phyloP scores from a whole-genome alignment of 768 basidiomycete genomes.

The Pholiota microspora region DNA sequence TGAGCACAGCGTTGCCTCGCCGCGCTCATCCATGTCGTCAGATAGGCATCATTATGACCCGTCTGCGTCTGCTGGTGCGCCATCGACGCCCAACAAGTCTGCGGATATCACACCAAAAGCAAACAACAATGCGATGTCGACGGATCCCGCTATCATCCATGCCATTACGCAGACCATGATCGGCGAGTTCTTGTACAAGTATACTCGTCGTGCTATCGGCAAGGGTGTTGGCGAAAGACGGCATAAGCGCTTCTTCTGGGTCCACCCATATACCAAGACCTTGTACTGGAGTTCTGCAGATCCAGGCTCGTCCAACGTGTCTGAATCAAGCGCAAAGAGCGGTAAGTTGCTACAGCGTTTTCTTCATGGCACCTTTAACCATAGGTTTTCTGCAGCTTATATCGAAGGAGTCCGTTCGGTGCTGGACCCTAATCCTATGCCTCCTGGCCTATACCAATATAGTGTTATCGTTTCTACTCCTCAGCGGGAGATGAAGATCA shows the following conservation, averaged over 20 bases:
- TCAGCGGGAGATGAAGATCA: slow-evolving; percentile 97
- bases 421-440: slow-evolving; percentile 95
- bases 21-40: slow-evolving; percentile 81
- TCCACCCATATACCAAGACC: slow-evolving; percentile 99
- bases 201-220: slow-evolving; percentile 85
- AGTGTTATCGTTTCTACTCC: slow-evolving; percentile 92
- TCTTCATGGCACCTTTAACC: slow-evolving; percentile 8
- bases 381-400: slow-evolving; percentile 57
- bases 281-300: slow-evolving; percentile 96
- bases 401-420: slow-evolving; percentile 90
- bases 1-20: slow-evolving; percentile 62
- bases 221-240: slow-evolving; percentile 88
- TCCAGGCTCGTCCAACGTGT: slow-evolving; percentile 84
- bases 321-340: slow-evolving; percentile 94
- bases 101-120: slow-evolving; percentile 42
- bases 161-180: slow-evolving; percentile 99
- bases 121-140: slow-evolving; percentile 44
- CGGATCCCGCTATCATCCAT: slow-evolving; percentile 90
- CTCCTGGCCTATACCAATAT: slow-evolving; percentile 89
- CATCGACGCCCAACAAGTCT: slow-evolving; percentile 46
- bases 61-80: slow-evolving; percentile 29
- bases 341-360: slow-evolving; percentile 45
- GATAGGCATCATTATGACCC: slow-evolving; percentile 52
- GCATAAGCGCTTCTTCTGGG: slow-evolving; percentile 98
- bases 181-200: slow-evolving; percentile 97